Conservation (phyloP, 2,329 filamentous ascomycete species). For the Zymoseptoria pseudotritici region DNA sequence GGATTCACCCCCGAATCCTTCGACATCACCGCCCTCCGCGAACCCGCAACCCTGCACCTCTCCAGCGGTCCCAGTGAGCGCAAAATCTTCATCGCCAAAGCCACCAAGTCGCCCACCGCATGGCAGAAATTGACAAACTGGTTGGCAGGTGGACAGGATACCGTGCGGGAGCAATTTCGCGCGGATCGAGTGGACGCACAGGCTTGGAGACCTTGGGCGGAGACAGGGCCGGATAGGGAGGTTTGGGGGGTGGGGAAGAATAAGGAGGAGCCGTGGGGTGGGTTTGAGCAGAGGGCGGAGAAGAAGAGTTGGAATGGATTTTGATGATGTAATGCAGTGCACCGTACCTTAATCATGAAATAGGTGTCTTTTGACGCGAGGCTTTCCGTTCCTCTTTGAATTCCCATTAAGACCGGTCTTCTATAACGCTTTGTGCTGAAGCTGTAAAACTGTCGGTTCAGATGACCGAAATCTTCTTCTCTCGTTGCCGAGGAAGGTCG, state of each 20-base stretch:
- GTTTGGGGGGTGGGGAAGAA: not conserved
- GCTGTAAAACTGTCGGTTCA: not conserved
- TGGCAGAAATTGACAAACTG: not conserved
- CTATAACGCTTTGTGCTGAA: not conserved
- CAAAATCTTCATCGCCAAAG: slow-evolving; percentile 29
- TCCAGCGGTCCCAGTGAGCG: slow-evolving; percentile 19
- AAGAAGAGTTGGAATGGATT: slow-evolving; percentile 1
- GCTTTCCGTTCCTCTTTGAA: too few species aligned
- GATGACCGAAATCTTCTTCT: not conserved
- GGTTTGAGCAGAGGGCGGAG: not conserved
- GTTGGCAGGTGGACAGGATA: not conserved
- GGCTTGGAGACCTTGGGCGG: not conserved
- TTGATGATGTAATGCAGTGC: not conserved
- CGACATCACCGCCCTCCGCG: slow-evolving; percentile 23
- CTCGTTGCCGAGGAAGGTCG: too few species aligned
- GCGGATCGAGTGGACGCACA: not conserved
- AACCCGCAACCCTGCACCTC: slow-evolving; percentile 24
- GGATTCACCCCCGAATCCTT: slow-evolving; percentile 25
- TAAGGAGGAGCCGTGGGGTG: not conserved
- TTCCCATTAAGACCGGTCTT: not conserved
- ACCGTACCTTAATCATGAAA: too few species aligned
- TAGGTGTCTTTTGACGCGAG: too few species aligned
- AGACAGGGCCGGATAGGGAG: not conserved
- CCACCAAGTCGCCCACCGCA: slow-evolving; percentile 17
- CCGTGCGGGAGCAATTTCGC: not conserved